Evolutionary conservation across 2,329 filamentous ascomycete species (phyloP).

Genomic region (Colletotrichum musae): DNA sequence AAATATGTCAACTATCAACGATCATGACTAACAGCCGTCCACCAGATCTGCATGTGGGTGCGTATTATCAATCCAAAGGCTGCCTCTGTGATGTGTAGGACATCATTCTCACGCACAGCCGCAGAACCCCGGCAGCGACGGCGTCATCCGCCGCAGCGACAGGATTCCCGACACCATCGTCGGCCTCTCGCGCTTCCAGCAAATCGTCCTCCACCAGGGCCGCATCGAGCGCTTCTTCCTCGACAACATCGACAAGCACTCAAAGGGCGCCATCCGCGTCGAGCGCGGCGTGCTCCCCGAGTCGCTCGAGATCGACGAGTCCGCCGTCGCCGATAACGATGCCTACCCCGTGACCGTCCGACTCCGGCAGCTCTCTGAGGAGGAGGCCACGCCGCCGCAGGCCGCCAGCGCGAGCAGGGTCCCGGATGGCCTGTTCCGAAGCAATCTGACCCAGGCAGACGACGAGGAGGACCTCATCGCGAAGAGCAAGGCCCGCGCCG

Average conservation of each 20-base stretch:
- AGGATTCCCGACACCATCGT: conserved; percentile 74
- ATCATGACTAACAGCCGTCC: conserved; percentile 24
- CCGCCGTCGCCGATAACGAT: conserved; percentile 61
- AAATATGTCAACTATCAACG: neutral
- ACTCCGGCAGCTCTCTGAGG: conserved; percentile 69
- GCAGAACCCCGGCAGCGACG: conserved; percentile 74
- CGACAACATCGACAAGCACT: conserved; percentile 70
- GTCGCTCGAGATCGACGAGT: conserved; percentile 67
- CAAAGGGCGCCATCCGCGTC: conserved; percentile 63
- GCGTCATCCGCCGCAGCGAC: conserved; percentile 70
- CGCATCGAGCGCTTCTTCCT: conserved; percentile 78
- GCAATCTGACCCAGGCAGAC: conserved; percentile 70
- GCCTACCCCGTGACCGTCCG: conserved; percentile 74
- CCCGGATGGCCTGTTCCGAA: conserved; percentile 70
- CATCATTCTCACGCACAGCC: conserved; percentile 36
- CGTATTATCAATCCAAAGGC: neutral
- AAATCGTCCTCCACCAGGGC: conserved; percentile 80
- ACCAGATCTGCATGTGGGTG: conserved; percentile 40
- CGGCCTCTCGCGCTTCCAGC: conserved; percentile 73
- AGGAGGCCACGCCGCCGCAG: conserved; percentile 65
- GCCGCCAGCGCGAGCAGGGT: conserved; percentile 54
- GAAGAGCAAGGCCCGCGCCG: conserved; percentile 47
- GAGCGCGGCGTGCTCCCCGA: conserved; percentile 74
- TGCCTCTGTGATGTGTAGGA: neutral
- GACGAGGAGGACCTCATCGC: conserved; percentile 59